phyloP scores from a whole-genome alignment of 2,329 filamentous ascomycete genomes.

The Colletotrichum abscissum region DNA sequence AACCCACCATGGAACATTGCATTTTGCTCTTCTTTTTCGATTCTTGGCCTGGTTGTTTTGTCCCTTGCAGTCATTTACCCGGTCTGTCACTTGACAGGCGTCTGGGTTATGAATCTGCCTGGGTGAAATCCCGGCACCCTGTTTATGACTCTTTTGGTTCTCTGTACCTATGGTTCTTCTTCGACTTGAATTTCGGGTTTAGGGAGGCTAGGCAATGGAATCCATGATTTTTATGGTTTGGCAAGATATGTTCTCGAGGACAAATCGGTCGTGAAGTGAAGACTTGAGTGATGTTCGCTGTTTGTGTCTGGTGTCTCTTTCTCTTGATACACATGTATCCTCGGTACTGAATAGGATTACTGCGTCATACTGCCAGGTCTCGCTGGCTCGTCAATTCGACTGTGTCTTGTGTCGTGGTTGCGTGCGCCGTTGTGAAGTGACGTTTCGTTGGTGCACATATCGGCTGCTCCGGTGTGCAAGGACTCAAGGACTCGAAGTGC shows the following conservation, averaged over 20 bases:
- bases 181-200: constrained; percentile 27
- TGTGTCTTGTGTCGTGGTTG: neutral
- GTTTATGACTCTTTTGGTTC: constrained; percentile 29
- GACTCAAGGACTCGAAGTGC: neutral
- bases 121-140: neutral
- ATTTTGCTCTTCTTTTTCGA: constrained; percentile 19
- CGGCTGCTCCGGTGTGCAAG: neutral
- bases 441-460: neutral
- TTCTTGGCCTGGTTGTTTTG: constrained; percentile 9
- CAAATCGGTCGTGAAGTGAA: neutral
- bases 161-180: constrained; percentile 28
- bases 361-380: neutral
- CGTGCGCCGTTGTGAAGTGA: neutral
- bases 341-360: neutral
- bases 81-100: constrained; percentile 1
- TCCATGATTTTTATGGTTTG: constrained; percentile 5
- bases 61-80: neutral
- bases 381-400: neutral
- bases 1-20: constrained; percentile 32
- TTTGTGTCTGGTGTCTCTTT: neutral
- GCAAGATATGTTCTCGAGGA: neutral
- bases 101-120: neutral
- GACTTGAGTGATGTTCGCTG: neutral
- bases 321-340: neutral
- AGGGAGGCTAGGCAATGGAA: constrained; percentile 29